phyloP scores from a whole-genome alignment of 306 rosid genomes.

The Sicyos edulis region DNA sequence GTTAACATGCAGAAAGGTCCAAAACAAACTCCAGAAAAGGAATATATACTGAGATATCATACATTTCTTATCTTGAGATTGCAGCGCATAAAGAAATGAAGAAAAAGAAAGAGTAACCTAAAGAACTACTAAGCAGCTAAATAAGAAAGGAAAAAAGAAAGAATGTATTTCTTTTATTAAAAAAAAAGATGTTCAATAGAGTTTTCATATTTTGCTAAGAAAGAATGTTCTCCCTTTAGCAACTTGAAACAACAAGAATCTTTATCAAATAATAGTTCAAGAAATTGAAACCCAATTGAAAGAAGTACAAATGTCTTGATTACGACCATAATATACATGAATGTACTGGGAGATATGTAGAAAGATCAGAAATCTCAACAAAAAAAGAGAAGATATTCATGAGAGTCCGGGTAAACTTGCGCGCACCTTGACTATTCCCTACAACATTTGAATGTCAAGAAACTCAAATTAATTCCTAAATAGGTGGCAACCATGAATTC shows the following conservation, averaged over 20 bases:
- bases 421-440: too few species aligned
- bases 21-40: neutral
- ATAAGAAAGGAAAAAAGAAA: neutral
- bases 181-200: neutral
- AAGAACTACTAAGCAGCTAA: slow-evolving; percentile 8
- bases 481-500: too few species aligned
- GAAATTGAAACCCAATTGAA: slow-evolving; percentile 5
- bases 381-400: too few species aligned
- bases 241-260: neutral
- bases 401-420: too few species aligned
- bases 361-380: neutral
- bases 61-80: neutral
- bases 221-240: neutral
- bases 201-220: neutral
- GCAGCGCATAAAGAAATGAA: neutral
- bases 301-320: neutral
- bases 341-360: neutral
- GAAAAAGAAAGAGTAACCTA: neutral
- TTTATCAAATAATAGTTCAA: neutral
- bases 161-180: neutral
- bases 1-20: slow-evolving; percentile 4
- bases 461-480: too few species aligned
- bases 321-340: neutral
- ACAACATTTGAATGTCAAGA: too few species aligned
- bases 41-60: neutral